Conservation (phyloP, 2,329 filamentous ascomycete species). For the Bipolaris oryzae region DNA sequence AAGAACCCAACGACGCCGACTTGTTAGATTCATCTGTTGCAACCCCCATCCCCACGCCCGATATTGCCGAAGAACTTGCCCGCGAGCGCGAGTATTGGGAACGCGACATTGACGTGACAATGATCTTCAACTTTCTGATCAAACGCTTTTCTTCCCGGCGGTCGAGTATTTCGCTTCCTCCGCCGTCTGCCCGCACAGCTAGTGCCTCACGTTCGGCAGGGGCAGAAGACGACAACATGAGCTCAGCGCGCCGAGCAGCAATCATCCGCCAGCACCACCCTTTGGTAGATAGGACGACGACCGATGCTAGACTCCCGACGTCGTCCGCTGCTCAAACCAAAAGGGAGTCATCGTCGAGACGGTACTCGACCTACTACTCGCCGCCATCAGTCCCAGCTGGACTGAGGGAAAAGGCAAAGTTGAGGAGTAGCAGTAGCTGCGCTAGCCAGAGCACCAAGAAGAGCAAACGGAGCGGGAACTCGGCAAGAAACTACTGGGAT, state of each 20-base stretch:
- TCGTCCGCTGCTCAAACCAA: slow-evolving; percentile 20
- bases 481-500: slow-evolving; percentile 90
- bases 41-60: slow-evolving; percentile 20
- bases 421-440: slow-evolving; percentile 67
- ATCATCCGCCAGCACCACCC: slow-evolving; percentile 89
- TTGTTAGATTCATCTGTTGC: slow-evolving; percentile 55
- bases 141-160: slow-evolving; percentile 47
- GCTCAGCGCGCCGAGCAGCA: slow-evolving; percentile 71
- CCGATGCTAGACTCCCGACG: slow-evolving; percentile 34
- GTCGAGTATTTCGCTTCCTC: slow-evolving; percentile 30
- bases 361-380: slow-evolving; percentile 10
- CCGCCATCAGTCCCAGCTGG: not conserved
- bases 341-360: slow-evolving; percentile 24
- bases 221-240: slow-evolving; percentile 28
- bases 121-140: slow-evolving; percentile 76
- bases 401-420: slow-evolving; percentile 7
- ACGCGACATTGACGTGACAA: slow-evolving; percentile 84
- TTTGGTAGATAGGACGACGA: slow-evolving; percentile 66
- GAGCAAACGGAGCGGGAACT: slow-evolving; percentile 70
- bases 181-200: not conserved
- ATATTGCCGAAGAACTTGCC: slow-evolving; percentile 42
- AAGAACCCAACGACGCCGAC: slow-evolving; percentile 55
- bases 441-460: slow-evolving; percentile 86
- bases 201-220: slow-evolving; percentile 32
- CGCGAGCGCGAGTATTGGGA: slow-evolving; percentile 84